A percentile compares a stretch with the other conserved stretches of the same genome.
These are phyloP conservation scores for Hirsutella minnesotensis DNA, from an alignment of 2,329 filamentous ascomycete species.

Conservation along the genomic window DNA sequence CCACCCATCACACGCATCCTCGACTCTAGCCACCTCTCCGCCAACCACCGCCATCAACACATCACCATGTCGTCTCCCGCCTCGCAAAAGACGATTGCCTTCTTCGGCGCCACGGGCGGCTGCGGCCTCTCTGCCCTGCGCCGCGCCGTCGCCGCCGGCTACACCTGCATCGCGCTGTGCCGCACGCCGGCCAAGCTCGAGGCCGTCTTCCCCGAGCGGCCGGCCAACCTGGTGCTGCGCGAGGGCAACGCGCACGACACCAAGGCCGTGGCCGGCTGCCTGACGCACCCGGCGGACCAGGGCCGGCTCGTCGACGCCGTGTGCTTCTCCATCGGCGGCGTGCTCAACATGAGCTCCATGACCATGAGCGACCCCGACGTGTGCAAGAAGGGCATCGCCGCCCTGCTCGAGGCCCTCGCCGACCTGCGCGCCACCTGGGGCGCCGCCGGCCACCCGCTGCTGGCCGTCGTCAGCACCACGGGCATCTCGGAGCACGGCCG, in stretches of 20 bases:
- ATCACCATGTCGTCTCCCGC: slow-evolving; percentile 4
- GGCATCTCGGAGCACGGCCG: slow-evolving; percentile 21
- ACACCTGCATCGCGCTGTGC: slow-evolving; percentile 27
- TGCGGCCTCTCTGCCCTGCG: slow-evolving; percentile 25
- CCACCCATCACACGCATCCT: no score
- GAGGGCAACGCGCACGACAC: slow-evolving; percentile 25
- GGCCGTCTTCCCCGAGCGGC: slow-evolving; percentile 15
- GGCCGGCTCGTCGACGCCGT: slow-evolving; percentile 23
- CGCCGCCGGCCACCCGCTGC: slow-evolving; percentile 16
- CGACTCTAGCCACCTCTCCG: neutral
- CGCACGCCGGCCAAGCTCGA: slow-evolving; percentile 28
- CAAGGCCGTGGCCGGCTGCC: slow-evolving; percentile 18
- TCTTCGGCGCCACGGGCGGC: slow-evolving; percentile 32
- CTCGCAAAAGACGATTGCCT: slow-evolving; percentile 12
- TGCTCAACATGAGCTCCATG: slow-evolving; percentile 2
- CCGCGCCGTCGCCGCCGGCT: slow-evolving; percentile 21
- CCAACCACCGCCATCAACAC: neutral
- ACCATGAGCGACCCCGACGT: slow-evolving; percentile 25
- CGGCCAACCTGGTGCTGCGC: slow-evolving; percentile 23
- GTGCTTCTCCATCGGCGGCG: slow-evolving; percentile 25
- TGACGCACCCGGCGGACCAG: slow-evolving; percentile 14
- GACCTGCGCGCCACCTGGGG: slow-evolving; percentile 11
- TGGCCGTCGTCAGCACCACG: slow-evolving; percentile 27
- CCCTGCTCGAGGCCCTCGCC: slow-evolving; percentile 21
- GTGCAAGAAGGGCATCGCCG: slow-evolving; percentile 24